Base-by-base conservation (phyloP, 1,284 basidiomycete species). In the Chalciporus piperatoides region DNA sequence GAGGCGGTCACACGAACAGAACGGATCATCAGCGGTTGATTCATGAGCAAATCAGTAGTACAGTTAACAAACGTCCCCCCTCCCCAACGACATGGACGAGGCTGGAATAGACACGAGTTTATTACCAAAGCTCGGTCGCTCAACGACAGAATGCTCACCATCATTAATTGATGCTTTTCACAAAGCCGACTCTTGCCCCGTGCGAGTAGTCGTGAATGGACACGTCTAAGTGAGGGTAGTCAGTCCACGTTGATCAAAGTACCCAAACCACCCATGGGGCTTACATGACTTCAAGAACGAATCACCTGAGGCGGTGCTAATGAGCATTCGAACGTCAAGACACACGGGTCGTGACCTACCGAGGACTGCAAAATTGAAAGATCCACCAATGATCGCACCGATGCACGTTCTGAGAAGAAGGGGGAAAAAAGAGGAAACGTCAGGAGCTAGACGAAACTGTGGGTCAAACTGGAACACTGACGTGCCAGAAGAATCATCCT, bases 271-370 rank as follows among this genome's bases (percentile, higher is more conserved):
- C 9, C 11, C 24, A n/a, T 14, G n/a, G 19, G 11, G 68, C 79
- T 61, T 55, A 81, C 82, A 84, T 27, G 77, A 81, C 68, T 86
- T 87, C 33, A 86, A 59, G 67, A 92, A 91, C 55, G 81, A 80
- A 59, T 84, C 86, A 1, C 78, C 76, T 76, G 6, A 7, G 35
- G 7, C 12, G 12, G 17, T 32, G 9, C 40, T 37, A 48, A 57
- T 46, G 19, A 48, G 44, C 12, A 6, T 10, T 19, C 2, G 8
- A 17, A 19, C 8, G 2, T n/a, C 14, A 15, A 15, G 7, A 37
- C 6, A 17, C 7, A 2, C 6, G 8, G 15, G 14, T 33, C 32
- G 15, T 6, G 45, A 57, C 56, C 2, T 39, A 59, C 53, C 44
- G 44, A 50, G 49, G 36, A 54, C 46, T 30, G 27, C 32, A 3